Evolutionary conservation across 2,329 filamentous ascomycete species (phyloP), one percentile per base, ranked within the genome.

Genomic region (Aaosphaeria pasadenensis): DNA sequence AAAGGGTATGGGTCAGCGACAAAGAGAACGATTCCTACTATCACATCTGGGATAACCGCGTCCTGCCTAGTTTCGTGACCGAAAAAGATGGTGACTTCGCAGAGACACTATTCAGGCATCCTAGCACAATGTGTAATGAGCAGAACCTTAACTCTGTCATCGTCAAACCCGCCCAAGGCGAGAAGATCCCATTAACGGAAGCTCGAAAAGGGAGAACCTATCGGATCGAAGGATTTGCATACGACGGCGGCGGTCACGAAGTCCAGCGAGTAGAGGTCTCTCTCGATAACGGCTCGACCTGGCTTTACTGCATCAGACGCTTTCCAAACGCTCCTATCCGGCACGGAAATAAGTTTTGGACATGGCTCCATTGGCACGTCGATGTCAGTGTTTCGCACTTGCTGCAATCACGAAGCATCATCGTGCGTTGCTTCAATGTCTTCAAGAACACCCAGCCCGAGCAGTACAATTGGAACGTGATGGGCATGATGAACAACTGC

Each of bases 41-140:
- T 57, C 79, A 82, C 63, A 75, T 77, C 48, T 73, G 71, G 43
- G 81, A 84, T 63, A 84, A 84, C 68, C 83, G 83, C 60, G 71
- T 81, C 30, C 67, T 84, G 5, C 80, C 80, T 1, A 62, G 63
- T 7, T 80, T 78, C 49, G 66, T 81, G 11, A 75, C 69, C 0
- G 75, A 78, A 40, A 75, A 73, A 43, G 74, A 78, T 44, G 74
- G 75, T 4, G 72, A 74, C 11, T 73, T 79, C 49, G 75, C 76
- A 0, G 59, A 73, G 33, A 63, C 70, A 2, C 67, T 79, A 58
- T 80, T 76, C 59, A 58, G 59, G n/a, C 74, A 80, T 49, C 74
- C 74, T 1, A 68, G 77, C 29, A 77, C 72, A 4, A 64, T 68
- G 7, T 74, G 74, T 49, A 68, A 64, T 42, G 70, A 75, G 39